Percentiles rank a stretch among this genome's conserved stretches.
phyloP scores from a whole-genome alignment of 495 filamentous ascomycete genomes.

The Penicillium ucsense region DNA sequence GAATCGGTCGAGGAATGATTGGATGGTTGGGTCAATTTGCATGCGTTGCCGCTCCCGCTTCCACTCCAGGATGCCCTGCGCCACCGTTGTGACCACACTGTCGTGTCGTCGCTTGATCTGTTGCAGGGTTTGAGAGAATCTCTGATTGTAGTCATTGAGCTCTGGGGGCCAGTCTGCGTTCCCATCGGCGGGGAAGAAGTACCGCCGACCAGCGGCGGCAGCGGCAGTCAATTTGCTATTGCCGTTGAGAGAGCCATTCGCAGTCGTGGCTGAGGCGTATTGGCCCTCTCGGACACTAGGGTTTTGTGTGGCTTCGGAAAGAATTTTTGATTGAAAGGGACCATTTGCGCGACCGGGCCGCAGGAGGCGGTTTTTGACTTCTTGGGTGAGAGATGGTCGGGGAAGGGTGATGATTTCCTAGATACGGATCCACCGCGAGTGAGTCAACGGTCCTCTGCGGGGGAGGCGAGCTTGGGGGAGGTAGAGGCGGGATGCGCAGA shows the following conservation, averaged over 20 bases:
- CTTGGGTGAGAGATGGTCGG: constrained; percentile 62
- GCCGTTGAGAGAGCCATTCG: constrained; percentile 21
- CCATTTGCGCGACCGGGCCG: constrained; percentile 57
- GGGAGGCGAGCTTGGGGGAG: background rate
- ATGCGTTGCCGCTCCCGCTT: constrained; percentile 93
- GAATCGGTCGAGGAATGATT: constrained; percentile 93
- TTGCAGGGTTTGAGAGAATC: constrained; percentile 74
- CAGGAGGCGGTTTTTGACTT: constrained; percentile 70
- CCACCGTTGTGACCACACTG: constrained; percentile 87
- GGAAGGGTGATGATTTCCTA: constrained; percentile 86
- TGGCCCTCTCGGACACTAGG: constrained; percentile 82
- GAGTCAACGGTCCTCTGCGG: background rate
- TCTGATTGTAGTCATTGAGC: constrained; percentile 84
- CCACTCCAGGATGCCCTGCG: constrained; percentile 95
- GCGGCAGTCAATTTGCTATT: constrained; percentile 38
- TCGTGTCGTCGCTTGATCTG: constrained; percentile 94
- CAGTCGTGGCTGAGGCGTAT: constrained; percentile 62
- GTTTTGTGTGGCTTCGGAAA: constrained; percentile 77
- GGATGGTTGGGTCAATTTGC: constrained; percentile 96
- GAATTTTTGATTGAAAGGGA: constrained; percentile 45
- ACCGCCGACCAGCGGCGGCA: constrained; percentile 49
- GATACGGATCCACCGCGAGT: background rate
- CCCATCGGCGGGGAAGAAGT: constrained; percentile 88
- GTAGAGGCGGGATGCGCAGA: background rate
- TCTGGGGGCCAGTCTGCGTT: constrained; percentile 88